phyloP scores from a whole-genome alignment of 805 yeast genomes.

The Debaryomyces castellii region DNA sequence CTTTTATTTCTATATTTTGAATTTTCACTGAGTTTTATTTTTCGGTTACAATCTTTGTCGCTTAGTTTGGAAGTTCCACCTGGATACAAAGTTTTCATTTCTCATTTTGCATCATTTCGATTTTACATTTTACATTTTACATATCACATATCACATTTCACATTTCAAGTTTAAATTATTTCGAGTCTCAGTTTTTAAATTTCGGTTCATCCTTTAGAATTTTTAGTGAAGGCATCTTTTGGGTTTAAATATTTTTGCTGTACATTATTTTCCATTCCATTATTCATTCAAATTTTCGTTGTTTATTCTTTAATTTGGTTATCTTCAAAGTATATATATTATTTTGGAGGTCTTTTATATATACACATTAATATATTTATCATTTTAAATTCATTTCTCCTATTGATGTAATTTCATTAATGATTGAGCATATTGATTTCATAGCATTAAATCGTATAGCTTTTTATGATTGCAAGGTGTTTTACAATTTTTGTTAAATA shows the following conservation, averaged over 20 bases:
- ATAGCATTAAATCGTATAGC: no score
- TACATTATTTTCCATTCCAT: not conserved
- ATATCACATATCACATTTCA: not conserved
- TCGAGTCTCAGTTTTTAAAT: no score
- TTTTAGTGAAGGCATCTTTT: not conserved
- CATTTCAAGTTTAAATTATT: no score
- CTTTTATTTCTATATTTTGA: not conserved
- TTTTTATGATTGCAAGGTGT: no score
- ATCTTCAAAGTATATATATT: no score
- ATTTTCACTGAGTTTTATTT: not conserved
- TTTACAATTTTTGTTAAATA: no score
- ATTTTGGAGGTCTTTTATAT: not conserved
- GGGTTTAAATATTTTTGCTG: not conserved
- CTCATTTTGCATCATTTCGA: no score
- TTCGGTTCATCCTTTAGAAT: constrained; percentile 1
- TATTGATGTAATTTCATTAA: no score
- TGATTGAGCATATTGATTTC: no score
- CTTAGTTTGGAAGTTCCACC: no score
- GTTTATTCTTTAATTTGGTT: not conserved
- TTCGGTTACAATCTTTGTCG: no score
- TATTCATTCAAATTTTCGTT: not conserved
- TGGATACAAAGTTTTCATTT: no score
- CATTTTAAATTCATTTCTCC: not conserved
- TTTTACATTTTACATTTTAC: constrained; percentile 2
- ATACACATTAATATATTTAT: not conserved